Base-by-base conservation (phyloP, 371 early-diverging fungal species). In the Apophysomyces trapeziformis region DNA sequence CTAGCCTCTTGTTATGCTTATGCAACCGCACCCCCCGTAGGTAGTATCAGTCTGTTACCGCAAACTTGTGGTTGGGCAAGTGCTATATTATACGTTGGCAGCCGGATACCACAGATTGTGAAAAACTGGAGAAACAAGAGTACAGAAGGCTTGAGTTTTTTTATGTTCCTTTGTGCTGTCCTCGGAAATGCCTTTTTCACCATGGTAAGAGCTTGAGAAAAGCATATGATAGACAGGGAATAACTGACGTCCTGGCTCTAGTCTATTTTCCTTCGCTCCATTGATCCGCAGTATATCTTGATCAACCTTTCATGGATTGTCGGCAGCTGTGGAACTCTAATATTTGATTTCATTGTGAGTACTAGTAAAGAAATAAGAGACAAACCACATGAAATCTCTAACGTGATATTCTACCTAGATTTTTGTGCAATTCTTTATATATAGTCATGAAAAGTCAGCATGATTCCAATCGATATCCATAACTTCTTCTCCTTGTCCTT, bases 111-210 rank as follows among this genome's bases (percentile, higher is more conserved):
- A 1, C 95, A 95, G 67, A 86, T 95, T 57, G 75, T 88, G 37
- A 87, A 86, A 75, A 92, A 92, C 69, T 84, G 78, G 74, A 70
- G 78, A 21, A 79, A 87, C 41, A 78, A 88, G 73, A 90, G 91
- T 8, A 86, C 87, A 37, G 87, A 91, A 56, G 94, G 94, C 0
- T 79, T 95, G 38, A 87, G 91, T 32, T 65, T 90, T 46, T 80
- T 82, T 66, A 91, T 95, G 89, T 95, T 95, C 70, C 60, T 85
- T 16, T 89, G 88, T 68, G 89, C 92, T n/a, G 85, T 92, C 8
- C 61, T 90, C 64, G 94, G 93, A 16, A 95, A 95, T 73, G 57
- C 88, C 1, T 87, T 92, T 12, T 94, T 67, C 57, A 66, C 76
- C 6, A 65, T 68, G 75, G 79, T 78, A 69, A 65, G 65, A 58